Conservation (phyloP, 176 grass and related monocot genomes). For the Carex myosuroides region DNA sequence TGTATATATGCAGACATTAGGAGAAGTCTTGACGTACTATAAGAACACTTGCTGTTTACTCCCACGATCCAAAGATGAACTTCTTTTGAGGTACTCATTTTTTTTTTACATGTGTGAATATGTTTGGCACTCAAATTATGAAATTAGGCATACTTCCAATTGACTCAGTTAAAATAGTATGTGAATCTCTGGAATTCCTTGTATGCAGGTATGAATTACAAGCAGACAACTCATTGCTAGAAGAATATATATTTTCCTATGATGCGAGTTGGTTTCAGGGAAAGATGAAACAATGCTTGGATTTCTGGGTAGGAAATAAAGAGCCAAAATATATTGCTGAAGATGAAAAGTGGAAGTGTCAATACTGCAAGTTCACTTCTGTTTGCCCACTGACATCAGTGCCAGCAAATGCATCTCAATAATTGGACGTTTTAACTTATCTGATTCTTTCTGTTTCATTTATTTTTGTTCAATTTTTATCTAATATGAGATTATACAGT, state of each 20-base stretch:
- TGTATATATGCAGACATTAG: constrained; percentile 49
- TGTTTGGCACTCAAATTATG: background rate
- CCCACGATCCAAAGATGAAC: constrained; percentile 40
- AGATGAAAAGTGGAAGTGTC: constrained; percentile 69
- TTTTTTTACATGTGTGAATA: background rate
- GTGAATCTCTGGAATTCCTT: background rate
- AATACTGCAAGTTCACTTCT: constrained; percentile 45
- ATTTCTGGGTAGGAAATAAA: constrained; percentile 43
- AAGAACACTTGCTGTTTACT: constrained; percentile 49
- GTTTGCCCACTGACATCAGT: constrained; percentile 39
- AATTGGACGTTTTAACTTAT: background rate
- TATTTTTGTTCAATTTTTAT: background rate
- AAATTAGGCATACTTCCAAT: background rate
- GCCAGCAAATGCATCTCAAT: background rate
- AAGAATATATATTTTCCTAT: constrained; percentile 59
- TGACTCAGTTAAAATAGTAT: background rate
- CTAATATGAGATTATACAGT: background rate
- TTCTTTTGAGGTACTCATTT: constrained; percentile 62
- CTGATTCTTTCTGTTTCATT: background rate
- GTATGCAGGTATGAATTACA: constrained; percentile 84
- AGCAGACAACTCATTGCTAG: constrained; percentile 53
- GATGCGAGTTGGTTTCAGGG: constrained; percentile 51
- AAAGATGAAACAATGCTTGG: constrained; percentile 46
- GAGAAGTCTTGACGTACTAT: constrained; percentile 65
- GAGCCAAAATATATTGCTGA: constrained; percentile 51